Evolutionary conservation across 2,329 filamentous ascomycete species (phyloP).

Genomic region (Byssochlamys sp.): DNA sequence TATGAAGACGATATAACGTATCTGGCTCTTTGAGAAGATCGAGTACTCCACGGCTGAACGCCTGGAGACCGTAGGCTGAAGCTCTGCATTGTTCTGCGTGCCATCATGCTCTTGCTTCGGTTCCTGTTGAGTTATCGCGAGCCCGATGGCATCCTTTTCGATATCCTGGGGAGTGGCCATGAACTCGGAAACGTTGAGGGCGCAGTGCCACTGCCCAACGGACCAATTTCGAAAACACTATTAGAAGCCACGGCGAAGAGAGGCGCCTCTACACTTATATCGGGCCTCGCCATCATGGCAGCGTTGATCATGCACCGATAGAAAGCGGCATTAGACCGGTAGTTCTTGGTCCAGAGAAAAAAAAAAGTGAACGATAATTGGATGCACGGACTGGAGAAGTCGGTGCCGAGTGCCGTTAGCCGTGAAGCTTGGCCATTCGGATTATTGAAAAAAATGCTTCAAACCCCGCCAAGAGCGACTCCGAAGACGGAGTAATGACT

Average conservation of each 20-base stretch:
- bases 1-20: conserved; percentile 11
- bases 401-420: neutral
- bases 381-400: neutral
- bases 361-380: neutral
- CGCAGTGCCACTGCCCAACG: neutral
- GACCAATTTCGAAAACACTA: neutral
- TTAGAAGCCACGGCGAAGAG: neutral
- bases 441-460: neutral
- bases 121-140: neutral
- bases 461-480: neutral
- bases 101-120: neutral
- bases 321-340: neutral
- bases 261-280: neutral
- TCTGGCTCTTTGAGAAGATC: conserved; percentile 11
- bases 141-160: neutral
- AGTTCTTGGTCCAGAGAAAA: neutral
- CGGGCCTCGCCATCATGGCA: neutral
- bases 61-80: neutral
- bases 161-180: neutral
- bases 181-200: neutral
- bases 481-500: neutral
- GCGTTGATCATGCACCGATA: neutral
- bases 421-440: neutral
- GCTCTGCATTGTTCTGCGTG: neutral
- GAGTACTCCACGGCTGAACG: conserved; percentile 9